Evolutionary conservation across 1,139 yeast genomes (phyloP), one percentile per base, ranked within the genome.

Genomic region (Pichia sp.): DNA sequence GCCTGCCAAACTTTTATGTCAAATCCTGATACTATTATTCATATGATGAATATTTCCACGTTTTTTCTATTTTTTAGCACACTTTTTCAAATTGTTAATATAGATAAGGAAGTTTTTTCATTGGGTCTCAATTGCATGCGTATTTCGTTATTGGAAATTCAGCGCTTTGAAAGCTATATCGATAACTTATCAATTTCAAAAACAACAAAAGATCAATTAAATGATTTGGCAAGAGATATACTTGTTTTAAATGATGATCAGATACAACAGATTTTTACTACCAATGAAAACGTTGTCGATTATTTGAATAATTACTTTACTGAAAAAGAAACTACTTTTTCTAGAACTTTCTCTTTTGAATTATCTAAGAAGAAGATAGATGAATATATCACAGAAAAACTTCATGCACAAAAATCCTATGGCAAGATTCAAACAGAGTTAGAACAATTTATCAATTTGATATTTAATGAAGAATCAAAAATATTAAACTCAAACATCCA

Each of bases 401-500:
- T 43, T 8, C 25, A 43, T 4, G 30, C 42, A 9, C 45, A 41
- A 3, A 51, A 45, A 29, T 39, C 48, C 5, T 11, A 10, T 4
- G 54, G 53, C 25, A 66, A 71, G 39, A 73, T 75, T 55, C 70
- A 70, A 48, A 64, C 68, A 39, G 84, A 79, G 50, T 73, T 81
- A 47, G 70, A 68, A 10, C 70, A 68, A 42, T 66, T 81, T 57
- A 70, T 69, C 45, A 56, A 65, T 7, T 73, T 71, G 45, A 72
- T 80, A 4, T 66, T 75, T 10, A 68, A 71, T 10, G 68, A 72
- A 1, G 89, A 83, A 58, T 60, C 71, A 5, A 63, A 71, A 31
- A 75, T 73, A 51, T 72, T 69, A 51, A 72, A 75, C 49, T 69
- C 87, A 42, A 71, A 74, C 43, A 61, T 71, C 2, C 89, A 83